Base-by-base conservation (phyloP, 129 eudicot species). In the Flaveria linearis region DNA sequence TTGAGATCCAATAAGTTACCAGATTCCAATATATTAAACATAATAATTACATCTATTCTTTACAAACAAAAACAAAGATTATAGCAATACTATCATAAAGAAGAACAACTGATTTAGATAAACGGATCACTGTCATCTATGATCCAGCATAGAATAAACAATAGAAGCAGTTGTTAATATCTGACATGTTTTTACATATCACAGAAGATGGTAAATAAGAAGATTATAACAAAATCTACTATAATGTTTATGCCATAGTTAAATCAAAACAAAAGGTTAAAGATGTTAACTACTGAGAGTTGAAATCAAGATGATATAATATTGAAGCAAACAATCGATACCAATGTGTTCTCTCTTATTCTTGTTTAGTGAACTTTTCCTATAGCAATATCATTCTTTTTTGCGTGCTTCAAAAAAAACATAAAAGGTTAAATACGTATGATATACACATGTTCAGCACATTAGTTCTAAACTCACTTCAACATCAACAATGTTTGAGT, bases 401-500 rank as follows among this genome's bases (percentile, higher is more conserved):
- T 64, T 62, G 66, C 20, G 14, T 26, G 36, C n/a, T 43, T 42
- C 52, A 57, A 5, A 5, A 60, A 43, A 60, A 22, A 18, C 57
- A 14, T 25, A 42, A 74, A 9, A 74, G 51, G n/a, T 57, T 17
- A 56, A 22, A 73, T 13, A 53, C 53, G 41, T 56, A 56, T 8
- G 56, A 43, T 23, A 22, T 8, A 71, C 23, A 49, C 70, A 5
- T 61, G 1, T 62, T 56, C 53, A 33, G 66, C 76, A 72, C 60
- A 17, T 10, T n/a, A 46, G 15, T 50, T 15, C 72, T 65, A 17
- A 47, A 46, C 63, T n/a, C 71, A 64, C 23, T 46, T 62, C 60
- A 41, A 41, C 56, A 20, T 73, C 30, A 30, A 42, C 69, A 73
- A 15, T 36, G 28, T 74, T 43, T 43, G 28, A 74, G 39, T 28